phyloP scores from a whole-genome alignment of 2,329 filamentous ascomycete species.

The Thielaviopsis musarum region DNA sequence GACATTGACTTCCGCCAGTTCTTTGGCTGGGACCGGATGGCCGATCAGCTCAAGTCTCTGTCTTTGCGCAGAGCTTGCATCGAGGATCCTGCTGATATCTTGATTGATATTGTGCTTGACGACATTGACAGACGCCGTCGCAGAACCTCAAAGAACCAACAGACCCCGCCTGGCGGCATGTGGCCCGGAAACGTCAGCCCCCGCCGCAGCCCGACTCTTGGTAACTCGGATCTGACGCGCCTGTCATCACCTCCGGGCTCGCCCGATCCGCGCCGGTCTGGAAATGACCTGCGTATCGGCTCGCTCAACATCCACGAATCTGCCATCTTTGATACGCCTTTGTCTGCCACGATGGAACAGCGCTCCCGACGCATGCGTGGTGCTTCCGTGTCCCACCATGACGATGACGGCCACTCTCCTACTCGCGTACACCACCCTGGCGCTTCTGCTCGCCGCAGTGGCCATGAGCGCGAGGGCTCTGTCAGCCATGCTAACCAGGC shows the following conservation, averaged over 20 bases:
- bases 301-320: conserved; percentile 40
- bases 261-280: conserved; percentile 30
- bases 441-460: background rate
- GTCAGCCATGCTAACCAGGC: conserved; percentile 52
- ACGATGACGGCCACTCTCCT: conserved; percentile 26
- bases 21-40: conserved; percentile 87
- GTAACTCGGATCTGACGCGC: conserved; percentile 48
- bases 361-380: conserved; percentile 18
- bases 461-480: conserved; percentile 34
- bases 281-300: conserved; percentile 36
- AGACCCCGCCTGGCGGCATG: conserved; percentile 53
- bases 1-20: conserved; percentile 95
- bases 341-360: conserved; percentile 17
- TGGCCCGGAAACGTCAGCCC: conserved; percentile 44
- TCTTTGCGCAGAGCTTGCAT: conserved; percentile 76
- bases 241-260: conserved; percentile 54
- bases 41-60: conserved; percentile 79
- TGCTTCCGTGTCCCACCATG: conserved; percentile 29
- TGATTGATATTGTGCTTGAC: conserved; percentile 86
- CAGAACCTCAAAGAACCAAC: conserved; percentile 70
- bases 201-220: conserved; percentile 43
- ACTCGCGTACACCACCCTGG: conserved; percentile 1
- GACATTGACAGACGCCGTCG: conserved; percentile 87
- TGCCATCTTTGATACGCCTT: conserved; percentile 26
- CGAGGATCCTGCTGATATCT: conserved; percentile 76